phyloP scores from a whole-genome alignment of 192 early-diverging fungal species.

The Tieghemiomyces parasiticus region DNA sequence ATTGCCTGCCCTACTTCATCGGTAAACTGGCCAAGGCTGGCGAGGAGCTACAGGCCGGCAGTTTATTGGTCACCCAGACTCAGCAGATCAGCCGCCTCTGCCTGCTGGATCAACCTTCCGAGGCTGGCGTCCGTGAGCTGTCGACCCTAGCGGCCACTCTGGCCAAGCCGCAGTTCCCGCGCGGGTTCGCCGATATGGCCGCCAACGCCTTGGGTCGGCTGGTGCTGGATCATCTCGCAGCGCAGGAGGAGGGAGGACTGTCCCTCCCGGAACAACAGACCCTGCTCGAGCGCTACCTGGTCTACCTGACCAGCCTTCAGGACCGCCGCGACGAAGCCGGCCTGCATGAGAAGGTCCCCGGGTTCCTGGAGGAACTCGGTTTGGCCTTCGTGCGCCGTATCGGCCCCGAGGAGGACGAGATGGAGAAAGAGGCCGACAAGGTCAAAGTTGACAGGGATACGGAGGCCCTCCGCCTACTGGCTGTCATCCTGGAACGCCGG shows the following conservation, averaged over 20 bases:
- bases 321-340: not conserved
- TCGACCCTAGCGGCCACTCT: not conserved
- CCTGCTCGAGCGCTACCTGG: not conserved
- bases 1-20: slow-evolving; percentile 45
- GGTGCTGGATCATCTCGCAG: not conserved
- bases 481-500: too few relatives aligned
- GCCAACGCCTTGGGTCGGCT: not conserved
- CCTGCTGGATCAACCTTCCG: not conserved
- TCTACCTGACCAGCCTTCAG: not conserved
- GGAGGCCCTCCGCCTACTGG: too few relatives aligned
- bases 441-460: too few relatives aligned
- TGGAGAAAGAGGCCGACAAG: too few relatives aligned
- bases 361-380: not conserved
- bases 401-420: too few relatives aligned
- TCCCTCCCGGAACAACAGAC: not conserved
- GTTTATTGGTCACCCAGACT: not conserved
- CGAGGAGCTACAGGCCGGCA: slow-evolving; percentile 17
- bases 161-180: slow-evolving; percentile 7
- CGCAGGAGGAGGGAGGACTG: not conserved
- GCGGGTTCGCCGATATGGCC: slow-evolving; percentile 12
- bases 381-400: not conserved
- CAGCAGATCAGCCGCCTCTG: not conserved
- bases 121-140: not conserved
- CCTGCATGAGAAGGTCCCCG: not conserved
- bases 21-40: slow-evolving; percentile 12